Evolutionary conservation across 2,329 filamentous ascomycete species (phyloP), one percentile per base, ranked within the genome.

Genomic region (Mollisiaceae sp.): DNA sequence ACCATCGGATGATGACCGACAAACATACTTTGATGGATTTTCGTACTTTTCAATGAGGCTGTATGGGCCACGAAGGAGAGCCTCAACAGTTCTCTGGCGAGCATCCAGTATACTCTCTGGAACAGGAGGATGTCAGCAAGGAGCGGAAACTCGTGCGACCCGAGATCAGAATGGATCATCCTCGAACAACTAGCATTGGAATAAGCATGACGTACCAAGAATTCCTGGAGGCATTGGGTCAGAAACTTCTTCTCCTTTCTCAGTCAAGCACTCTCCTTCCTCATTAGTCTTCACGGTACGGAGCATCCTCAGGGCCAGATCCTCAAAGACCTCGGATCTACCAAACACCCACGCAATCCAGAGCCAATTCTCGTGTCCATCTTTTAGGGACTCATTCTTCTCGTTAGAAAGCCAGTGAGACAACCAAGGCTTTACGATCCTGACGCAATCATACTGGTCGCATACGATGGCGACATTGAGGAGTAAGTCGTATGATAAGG

Each of bases 271-370:
- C 18, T 60, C 43, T 6, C 41, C 24, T 12, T 47, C 39, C 4
- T 50, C 41, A 50, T 60, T 27, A 2, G 50, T 39, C n/a, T 9
- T 14, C 11, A 55, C 35, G 4, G 18, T 59, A 8, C 38, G 45
- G 24, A 65, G 41, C 57, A 67, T 47, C 2, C 45, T 39, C 8
- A 15, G 35, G 1, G 65, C 61, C 8, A 62, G 27, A 20, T 41
- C 18, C 8, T 62, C 39, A 22, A 69, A 62, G 9, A 58, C 14
- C 1, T 60, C 35, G 22, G 45, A 38, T n/a, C 35, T 59, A 4
- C 62, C 63, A 45, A 67, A 67, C 12, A 57, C 60, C 65, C 59
- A 69, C 20, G 55, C 43, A 41, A 69, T 67, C 15, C 47, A 68
- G 15, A 69, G 35, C 60, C 58, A 63, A 6, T 62, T 56, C 39